Percentiles rank a stretch among this genome's conserved stretches.
phyloP scores from a whole-genome alignment of 1,284 basidiomycete genomes.

The Marasmius tenuissimus region DNA sequence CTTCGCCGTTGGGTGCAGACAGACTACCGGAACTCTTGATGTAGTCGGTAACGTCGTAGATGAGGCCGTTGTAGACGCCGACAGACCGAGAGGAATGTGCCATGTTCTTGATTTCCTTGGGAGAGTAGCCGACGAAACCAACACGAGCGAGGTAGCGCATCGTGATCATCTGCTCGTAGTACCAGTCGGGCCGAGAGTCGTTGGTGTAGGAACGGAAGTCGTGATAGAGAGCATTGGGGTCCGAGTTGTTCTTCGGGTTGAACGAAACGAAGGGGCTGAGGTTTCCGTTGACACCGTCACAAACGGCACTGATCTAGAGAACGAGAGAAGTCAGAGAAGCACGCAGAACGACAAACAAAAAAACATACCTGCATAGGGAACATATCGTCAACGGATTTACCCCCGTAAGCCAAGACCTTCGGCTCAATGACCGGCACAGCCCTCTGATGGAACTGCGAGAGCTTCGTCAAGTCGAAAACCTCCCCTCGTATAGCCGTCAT shows the following conservation, averaged over 20 bases:
- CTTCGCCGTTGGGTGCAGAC: constrained; percentile 53
- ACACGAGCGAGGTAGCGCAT: constrained; percentile 88
- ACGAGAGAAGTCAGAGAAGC: constrained; percentile 9
- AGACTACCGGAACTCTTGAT: constrained; percentile 59
- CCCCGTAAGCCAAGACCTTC: constrained; percentile 82
- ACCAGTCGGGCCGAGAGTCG: constrained; percentile 97
- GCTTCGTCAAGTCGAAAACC: constrained; percentile 78
- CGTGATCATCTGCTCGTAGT: constrained; percentile 88
- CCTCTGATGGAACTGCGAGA: constrained; percentile 63
- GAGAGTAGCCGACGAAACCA: constrained; percentile 89
- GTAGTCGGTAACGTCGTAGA: constrained; percentile 91
- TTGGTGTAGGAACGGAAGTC: constrained; percentile 82
- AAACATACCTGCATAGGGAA: constrained; percentile 89
- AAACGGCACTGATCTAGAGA: constrained; percentile 84
- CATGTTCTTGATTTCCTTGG: constrained; percentile 74
- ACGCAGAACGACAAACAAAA: not conserved
- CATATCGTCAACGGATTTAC: constrained; percentile 76
- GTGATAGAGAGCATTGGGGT: too few relatives aligned
- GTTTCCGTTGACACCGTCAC: constrained; percentile 80
- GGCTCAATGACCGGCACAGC: constrained; percentile 75
- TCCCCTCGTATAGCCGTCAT: constrained; percentile 89
- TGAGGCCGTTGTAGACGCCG: constrained; percentile 79
- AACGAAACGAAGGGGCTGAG: constrained; percentile 92
- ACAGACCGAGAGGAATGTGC: constrained; percentile 53
- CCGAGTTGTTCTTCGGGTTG: too few relatives aligned